Percentiles rank a stretch among this genome's conserved stretches.
Evolutionary conservation across 768 basidiomycete species (phyloP).

Genomic region (Rhizopogon vesiculosus): DNA sequence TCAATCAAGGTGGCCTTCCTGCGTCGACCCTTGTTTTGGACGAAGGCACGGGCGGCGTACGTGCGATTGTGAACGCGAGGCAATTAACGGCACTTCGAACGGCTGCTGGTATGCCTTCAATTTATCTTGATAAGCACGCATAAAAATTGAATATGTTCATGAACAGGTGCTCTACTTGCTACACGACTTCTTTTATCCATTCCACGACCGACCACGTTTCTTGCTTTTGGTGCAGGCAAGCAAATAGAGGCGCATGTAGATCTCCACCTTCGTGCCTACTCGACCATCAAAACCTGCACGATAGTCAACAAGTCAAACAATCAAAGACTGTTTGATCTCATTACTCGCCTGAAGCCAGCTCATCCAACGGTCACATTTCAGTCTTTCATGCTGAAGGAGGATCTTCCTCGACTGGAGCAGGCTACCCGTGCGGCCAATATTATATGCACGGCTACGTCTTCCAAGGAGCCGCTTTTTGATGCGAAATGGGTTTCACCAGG

Average conservation of each 20-base stretch:
- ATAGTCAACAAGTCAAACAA: slow-evolving; percentile 61
- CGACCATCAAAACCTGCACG: slow-evolving; percentile 46
- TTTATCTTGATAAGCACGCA: background rate
- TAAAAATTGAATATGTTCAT: background rate
- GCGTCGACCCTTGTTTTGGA: slow-evolving; percentile 75
- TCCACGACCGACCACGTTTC: slow-evolving; percentile 35
- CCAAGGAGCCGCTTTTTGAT: slow-evolving; percentile 65
- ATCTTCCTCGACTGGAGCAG: background rate
- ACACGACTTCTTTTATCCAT: slow-evolving; percentile 45
- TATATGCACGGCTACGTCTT: slow-evolving; percentile 73
- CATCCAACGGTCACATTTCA: slow-evolving; percentile 22
- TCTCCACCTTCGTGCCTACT: slow-evolving; percentile 54
- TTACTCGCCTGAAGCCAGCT: slow-evolving; percentile 18
- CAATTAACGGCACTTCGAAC: slow-evolving; percentile 77
- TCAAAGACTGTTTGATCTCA: slow-evolving; percentile 39
- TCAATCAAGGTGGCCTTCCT: slow-evolving; percentile 56
- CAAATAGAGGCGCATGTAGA: slow-evolving; percentile 65
- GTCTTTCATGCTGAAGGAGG: slow-evolving; percentile 7
- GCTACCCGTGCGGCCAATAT: slow-evolving; percentile 38
- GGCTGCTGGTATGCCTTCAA: slow-evolving; percentile 55
- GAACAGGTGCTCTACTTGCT: slow-evolving; percentile 64
- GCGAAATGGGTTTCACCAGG: slow-evolving; percentile 56
- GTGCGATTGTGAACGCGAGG: slow-evolving; percentile 74
- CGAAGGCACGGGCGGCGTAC: slow-evolving; percentile 61
- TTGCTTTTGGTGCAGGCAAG: slow-evolving; percentile 71